Evolutionary conservation across 2,329 filamentous ascomycete genomes (phyloP), one percentile per base, ranked within the genome.

Genomic region (Sclerotinia spermophila): DNA sequence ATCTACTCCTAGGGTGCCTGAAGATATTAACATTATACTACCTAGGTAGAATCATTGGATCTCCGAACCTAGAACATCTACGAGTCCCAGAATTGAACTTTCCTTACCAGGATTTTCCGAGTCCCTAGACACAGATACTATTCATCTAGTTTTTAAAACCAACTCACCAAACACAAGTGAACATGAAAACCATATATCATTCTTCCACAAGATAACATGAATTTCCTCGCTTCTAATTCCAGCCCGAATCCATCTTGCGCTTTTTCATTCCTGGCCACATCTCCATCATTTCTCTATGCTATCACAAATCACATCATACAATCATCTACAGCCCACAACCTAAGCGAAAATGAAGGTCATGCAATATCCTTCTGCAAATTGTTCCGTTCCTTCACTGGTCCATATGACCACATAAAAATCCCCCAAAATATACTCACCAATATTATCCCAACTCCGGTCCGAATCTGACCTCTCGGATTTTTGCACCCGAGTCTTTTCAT

Each of bases 371-470:
- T 53, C 62, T 66, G 24, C 4, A 33, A 55, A 27, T 65, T 35
- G 45, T 60, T 48, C 59, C 48, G 38, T 56, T 27, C 59, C 68
- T 44, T 69, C 68, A 53, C 68, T 40, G 30, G 59, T 56, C 38
- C 68, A 13, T 55, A 30, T 65, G 68, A 69, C 45, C 59, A 62
- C 21, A 64, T 42, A 35, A 65, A 67, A 48, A n/a, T 21, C 35
- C 24, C 51, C 51, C 51, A 44, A 53, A 40, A 70, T 56, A 48
- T 53, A 55, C 55, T 51, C 30, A 70, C 58, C 35, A 10, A 44
- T 56, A 21, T 35, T 55, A 61, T 68, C 62, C 55, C 69, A 67
- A 70, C 69, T 70, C 69, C 69, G 69, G 62, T 70, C 62, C 68
- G 17, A 35, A 38, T 13, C 19, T 70, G 60, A 70, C 68, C 68